Evolutionary conservation across 179 eudicot genomes (phyloP).

Genomic region (Heliamphora pulchella): DNA sequence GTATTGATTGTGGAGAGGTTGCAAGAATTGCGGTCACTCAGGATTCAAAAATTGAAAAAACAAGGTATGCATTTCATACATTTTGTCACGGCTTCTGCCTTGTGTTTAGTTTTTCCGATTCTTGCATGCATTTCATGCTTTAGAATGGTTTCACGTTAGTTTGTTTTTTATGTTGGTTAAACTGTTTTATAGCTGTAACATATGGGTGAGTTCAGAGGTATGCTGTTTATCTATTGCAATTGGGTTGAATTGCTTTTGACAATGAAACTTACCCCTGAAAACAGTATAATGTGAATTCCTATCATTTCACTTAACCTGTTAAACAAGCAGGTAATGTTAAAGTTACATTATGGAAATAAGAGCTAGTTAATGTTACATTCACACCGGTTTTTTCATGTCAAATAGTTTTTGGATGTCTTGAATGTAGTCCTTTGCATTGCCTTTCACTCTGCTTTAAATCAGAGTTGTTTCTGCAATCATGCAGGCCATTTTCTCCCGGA

Average conservation of each 20-base stretch:
- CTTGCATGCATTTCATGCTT: not conserved
- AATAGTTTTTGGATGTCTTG: not conserved
- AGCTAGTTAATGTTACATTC: not conserved
- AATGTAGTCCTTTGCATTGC: not conserved
- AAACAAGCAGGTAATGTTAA: not conserved
- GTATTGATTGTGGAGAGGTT: conserved; percentile 86
- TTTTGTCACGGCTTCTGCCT: not conserved
- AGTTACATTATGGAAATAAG: not conserved
- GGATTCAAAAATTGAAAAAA: conserved; percentile 84
- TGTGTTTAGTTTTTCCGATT: not conserved
- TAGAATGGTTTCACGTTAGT: not conserved
- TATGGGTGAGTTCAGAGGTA: not conserved
- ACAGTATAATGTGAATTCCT: too few relatives aligned
- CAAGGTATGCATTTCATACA: conserved; percentile 51
- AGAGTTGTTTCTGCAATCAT: conserved; percentile 14
- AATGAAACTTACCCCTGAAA: not conserved
- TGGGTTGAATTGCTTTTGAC: conserved; percentile 1
- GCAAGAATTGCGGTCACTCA: conserved; percentile 84
- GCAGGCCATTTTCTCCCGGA: conserved; percentile 97
- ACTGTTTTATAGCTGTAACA: not conserved
- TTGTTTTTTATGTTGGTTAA: not conserved
- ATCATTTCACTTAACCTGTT: not conserved
- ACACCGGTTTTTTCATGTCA: not conserved
- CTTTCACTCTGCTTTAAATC: conserved; percentile 12
- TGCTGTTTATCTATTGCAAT: not conserved